Evolutionary conservation across 139 green algal genomes (phyloP).

Genomic region (Limnomonas spitsbergensis): DNA sequence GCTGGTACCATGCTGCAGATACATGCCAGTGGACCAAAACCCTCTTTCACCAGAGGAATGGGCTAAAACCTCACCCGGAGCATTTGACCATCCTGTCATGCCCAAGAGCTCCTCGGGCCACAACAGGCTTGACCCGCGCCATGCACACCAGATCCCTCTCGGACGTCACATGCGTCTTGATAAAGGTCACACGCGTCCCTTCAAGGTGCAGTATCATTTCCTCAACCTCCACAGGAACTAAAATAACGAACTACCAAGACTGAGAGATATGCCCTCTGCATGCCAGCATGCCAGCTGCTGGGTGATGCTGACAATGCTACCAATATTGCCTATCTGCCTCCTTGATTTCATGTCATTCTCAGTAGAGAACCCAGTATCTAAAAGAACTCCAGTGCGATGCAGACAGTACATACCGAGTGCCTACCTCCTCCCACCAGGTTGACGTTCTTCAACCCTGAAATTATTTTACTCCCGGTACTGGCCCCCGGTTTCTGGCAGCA

Average conservation of each 20-base stretch:
- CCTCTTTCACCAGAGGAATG: slow-evolving; percentile 5
- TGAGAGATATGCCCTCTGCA: neutral
- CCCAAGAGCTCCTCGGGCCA: too few relatives aligned
- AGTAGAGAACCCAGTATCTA: too few relatives aligned
- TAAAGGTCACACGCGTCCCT: slow-evolving; percentile 1
- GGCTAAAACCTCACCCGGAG: neutral
- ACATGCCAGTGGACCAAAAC: slow-evolving; percentile 17
- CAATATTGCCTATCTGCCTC: neutral
- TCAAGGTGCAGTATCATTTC: slow-evolving; percentile 12
- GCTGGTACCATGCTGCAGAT: neutral
- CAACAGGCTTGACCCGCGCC: neutral
- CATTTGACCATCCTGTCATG: too few relatives aligned
- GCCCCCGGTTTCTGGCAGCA: neutral
- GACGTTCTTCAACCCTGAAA: neutral
- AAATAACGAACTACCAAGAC: neutral
- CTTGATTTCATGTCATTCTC: too few relatives aligned
- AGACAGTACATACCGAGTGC: too few relatives aligned
- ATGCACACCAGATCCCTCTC: neutral
- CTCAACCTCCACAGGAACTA: neutral
- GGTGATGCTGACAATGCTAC: neutral
- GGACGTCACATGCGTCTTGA: neutral
- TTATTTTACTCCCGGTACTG: neutral
- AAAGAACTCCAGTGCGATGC: too few relatives aligned
- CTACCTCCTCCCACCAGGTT: too few relatives aligned
- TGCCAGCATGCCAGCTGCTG: neutral